phyloP scores from a whole-genome alignment of 2,329 filamentous ascomycete genomes.

The Fonsecaea multimorphosa region DNA sequence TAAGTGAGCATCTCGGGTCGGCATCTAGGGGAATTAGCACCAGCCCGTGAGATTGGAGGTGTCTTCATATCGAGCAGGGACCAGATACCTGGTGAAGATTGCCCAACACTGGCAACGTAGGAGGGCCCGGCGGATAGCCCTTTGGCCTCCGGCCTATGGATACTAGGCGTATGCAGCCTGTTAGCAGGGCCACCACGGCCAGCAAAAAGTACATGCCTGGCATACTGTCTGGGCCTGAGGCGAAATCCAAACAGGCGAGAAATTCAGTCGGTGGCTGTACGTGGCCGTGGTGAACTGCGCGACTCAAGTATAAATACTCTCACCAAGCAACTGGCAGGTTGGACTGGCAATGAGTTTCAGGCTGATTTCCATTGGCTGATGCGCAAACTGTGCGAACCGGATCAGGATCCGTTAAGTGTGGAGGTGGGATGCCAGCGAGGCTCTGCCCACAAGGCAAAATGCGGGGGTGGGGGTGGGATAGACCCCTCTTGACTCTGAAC shows the following conservation, averaged over 20 bases:
- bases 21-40: constrained; percentile 46
- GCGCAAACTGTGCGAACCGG: neutral
- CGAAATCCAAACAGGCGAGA: neutral
- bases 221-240: neutral
- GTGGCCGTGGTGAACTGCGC: neutral
- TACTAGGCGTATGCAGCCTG: neutral
- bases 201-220: neutral
- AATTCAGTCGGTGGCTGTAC: neutral
- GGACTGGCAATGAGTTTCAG: neutral
- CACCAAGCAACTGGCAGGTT: neutral
- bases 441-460: neutral
- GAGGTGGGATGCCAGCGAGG: neutral
- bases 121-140: constrained; percentile 57
- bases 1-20: constrained; percentile 49
- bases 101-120: constrained; percentile 58
- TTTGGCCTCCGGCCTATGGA: constrained; percentile 15
- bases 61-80: neutral
- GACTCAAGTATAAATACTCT: neutral
- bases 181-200: constrained; percentile 1
- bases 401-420: neutral
- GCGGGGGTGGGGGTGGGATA: constrained; percentile 5
- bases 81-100: constrained; percentile 54
- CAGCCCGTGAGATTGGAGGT: neutral
- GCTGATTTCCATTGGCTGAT: neutral
- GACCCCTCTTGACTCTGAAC: neutral